Evolutionary conservation across 2,329 filamentous ascomycete genomes (phyloP).

Genomic region (Chalaropsis ovoidea): DNA sequence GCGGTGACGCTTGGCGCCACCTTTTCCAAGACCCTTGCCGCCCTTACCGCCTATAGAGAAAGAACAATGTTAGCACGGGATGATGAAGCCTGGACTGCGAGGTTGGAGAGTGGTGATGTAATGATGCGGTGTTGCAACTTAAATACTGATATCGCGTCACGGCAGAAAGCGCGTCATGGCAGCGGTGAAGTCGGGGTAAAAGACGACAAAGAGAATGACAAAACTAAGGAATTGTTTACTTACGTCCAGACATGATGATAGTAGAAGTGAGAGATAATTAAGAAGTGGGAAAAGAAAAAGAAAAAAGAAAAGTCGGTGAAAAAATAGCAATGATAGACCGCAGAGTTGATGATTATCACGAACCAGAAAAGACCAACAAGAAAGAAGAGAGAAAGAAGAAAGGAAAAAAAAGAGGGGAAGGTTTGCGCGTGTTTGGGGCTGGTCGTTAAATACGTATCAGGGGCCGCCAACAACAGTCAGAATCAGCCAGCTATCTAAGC

Average conservation of each 20-base stretch:
- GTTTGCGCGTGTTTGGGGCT: background rate
- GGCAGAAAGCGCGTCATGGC: constrained; percentile 18
- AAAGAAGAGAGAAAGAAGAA: constrained; percentile 16
- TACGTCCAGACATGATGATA: constrained; percentile 27
- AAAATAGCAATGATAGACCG: background rate
- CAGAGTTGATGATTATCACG: constrained; percentile 9
- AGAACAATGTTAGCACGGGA: constrained; percentile 16
- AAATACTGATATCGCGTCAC: constrained; percentile 9
- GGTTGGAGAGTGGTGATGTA: background rate
- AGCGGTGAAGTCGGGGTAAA: background rate
- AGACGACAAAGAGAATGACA: background rate
- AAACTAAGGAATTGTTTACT: constrained; percentile 14
- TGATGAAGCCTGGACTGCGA: background rate
- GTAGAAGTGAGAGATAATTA: constrained; percentile 14
- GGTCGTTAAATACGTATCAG: constrained; percentile 23
- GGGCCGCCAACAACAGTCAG: constrained; percentile 11
- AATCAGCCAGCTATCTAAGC: constrained; percentile 19
- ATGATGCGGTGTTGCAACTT: background rate
- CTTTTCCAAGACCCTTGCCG: constrained; percentile 96
- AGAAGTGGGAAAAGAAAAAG: constrained; percentile 2
- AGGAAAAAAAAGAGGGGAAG: constrained; percentile 19
- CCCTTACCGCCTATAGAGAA: constrained; percentile 66
- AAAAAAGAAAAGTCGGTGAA: background rate
- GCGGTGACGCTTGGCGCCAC: constrained; percentile 95
- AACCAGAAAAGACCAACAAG: constrained; percentile 13